Evolutionary conservation across 176 grass and related monocot genomes (phyloP).

Genomic region (Avena eriantha): DNA sequence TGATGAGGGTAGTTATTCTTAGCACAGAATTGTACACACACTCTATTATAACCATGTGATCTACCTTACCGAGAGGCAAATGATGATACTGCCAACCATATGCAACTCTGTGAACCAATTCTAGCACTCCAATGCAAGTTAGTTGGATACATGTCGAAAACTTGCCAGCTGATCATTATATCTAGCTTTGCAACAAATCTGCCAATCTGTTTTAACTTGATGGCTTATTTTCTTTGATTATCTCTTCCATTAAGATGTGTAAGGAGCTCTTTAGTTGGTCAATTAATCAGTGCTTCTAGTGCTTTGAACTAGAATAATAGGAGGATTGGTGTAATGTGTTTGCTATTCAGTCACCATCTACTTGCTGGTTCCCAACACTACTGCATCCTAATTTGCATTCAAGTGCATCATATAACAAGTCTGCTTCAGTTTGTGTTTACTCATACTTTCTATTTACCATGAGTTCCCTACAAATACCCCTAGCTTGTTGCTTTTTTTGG

Average conservation of each 20-base stretch:
- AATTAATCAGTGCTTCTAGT: not conserved
- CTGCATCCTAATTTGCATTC: not conserved
- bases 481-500: too few species aligned
- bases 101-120: slow-evolving; percentile 25
- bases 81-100: slow-evolving; percentile 18
- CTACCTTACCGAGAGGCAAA: slow-evolving; percentile 5
- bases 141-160: slow-evolving; percentile 2
- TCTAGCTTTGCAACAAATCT: not conserved
- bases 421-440: too few species aligned
- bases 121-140: slow-evolving; percentile 36
- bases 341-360: slow-evolving; percentile 2
- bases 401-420: too few species aligned
- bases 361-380: slow-evolving; percentile 16
- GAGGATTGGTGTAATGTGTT: not conserved
- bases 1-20: not conserved
- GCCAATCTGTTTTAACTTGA: slow-evolving; percentile 23
- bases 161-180: not conserved
- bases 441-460: too few species aligned
- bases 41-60: not conserved
- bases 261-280: not conserved
- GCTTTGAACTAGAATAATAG: not conserved
- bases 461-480: too few species aligned
- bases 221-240: slow-evolving; percentile 30
- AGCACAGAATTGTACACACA: not conserved
- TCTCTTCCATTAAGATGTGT: not conserved